These are phyloP conservation scores for Cryptococcus wingfieldii DNA, from an alignment of 1,284 basidiomycete genomes.

Conservation along the genomic window DNA sequence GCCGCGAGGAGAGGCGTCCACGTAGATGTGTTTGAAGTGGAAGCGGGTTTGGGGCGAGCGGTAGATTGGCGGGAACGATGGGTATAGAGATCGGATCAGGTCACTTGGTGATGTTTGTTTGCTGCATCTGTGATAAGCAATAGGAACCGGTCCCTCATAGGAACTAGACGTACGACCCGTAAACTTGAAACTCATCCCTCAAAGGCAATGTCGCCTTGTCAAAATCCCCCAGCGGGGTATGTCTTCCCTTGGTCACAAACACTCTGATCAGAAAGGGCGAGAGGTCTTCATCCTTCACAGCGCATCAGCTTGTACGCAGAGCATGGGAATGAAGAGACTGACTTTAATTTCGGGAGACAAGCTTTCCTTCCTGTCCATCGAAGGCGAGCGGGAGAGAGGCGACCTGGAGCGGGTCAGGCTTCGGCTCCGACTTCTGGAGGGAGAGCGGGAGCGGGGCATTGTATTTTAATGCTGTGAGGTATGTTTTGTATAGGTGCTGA, in stretches of 20 bases:
- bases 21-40: conserved; percentile 42
- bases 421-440: not conserved
- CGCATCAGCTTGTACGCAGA: not conserved
- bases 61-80: conserved; percentile 38
- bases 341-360: not conserved
- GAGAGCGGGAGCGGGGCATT: not conserved
- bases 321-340: not conserved
- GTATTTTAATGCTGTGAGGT: not conserved
- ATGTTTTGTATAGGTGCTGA: not conserved
- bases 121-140: conserved; percentile 17
- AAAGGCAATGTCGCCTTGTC: conserved; percentile 38
- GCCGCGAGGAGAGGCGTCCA: conserved; percentile 39
- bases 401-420: not conserved
- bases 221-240: conserved; percentile 39
- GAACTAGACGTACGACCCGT: conserved; percentile 33
- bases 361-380: not conserved
- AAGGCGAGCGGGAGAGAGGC: not conserved
- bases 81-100: conserved; percentile 36
- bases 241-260: conserved; percentile 39
- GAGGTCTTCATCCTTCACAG: conserved; percentile 3
- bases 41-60: conserved; percentile 38
- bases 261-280: conserved; percentile 42
- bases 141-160: not conserved
- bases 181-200: conserved; percentile 38
- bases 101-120: conserved; percentile 37